Percentiles rank a stretch among this genome's conserved stretches.
phyloP scores from a whole-genome alignment of 805 yeast genomes.

The Myxozyma vanderwaltii region DNA sequence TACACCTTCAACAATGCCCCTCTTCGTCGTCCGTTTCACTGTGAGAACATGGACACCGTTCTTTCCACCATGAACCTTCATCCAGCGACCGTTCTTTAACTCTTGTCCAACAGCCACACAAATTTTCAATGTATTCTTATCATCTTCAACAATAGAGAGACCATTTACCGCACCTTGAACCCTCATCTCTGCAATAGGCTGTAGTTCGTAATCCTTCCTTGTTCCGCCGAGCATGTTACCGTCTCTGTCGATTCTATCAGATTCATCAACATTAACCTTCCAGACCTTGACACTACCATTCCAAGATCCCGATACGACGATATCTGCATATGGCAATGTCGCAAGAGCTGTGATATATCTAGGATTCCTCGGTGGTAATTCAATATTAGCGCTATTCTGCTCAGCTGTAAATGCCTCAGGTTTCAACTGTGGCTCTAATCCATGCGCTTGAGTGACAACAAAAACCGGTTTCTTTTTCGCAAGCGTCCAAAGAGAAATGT shows the following conservation, averaged over 20 bases:
- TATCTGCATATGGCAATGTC: slow-evolving; percentile 81
- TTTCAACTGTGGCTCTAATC: slow-evolving; percentile 54
- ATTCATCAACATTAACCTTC: slow-evolving; percentile 42
- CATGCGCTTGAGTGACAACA: slow-evolving; percentile 75
- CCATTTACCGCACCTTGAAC: slow-evolving; percentile 28
- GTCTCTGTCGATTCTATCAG: slow-evolving; percentile 10
- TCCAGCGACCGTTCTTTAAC: slow-evolving; percentile 28
- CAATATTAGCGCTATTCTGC: background rate
- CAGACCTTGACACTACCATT: slow-evolving; percentile 75
- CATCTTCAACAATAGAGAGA: slow-evolving; percentile 22
- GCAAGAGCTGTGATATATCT: slow-evolving; percentile 81
- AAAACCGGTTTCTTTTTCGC: slow-evolving; percentile 85
- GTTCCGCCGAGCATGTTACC: slow-evolving; percentile 12
- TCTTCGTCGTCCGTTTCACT: slow-evolving; percentile 9
- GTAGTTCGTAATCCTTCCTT: slow-evolving; percentile 16
- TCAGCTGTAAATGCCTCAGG: slow-evolving; percentile 59
- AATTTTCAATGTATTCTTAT: slow-evolving; percentile 10
- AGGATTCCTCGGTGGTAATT: slow-evolving; percentile 66
- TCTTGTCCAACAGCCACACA: slow-evolving; percentile 28
- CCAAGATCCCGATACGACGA: slow-evolving; percentile 88
- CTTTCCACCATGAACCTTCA: slow-evolving; percentile 1
- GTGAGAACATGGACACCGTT: slow-evolving; percentile 26
- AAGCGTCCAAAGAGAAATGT: slow-evolving; percentile 83
- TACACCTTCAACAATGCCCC: background rate
- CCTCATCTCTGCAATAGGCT: slow-evolving; percentile 15